Evolutionary conservation across 2,329 filamentous ascomycete genomes (phyloP).

Genomic region (Colletotrichum sp.): DNA sequence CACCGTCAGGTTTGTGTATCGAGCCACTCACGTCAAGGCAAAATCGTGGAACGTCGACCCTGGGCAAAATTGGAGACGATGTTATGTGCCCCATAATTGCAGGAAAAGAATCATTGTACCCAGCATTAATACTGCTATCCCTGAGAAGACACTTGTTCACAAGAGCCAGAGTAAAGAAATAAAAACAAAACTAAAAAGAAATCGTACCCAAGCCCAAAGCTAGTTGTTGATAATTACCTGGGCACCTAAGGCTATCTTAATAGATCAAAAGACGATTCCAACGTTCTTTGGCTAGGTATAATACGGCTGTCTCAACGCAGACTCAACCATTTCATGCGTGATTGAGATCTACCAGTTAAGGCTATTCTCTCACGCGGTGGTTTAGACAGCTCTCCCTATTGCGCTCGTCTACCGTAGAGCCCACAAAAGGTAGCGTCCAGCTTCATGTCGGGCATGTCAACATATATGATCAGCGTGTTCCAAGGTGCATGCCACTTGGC

Average conservation of each 20-base stretch:
- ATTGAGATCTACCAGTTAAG: not conserved
- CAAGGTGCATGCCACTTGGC: not conserved
- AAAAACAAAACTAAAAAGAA: not conserved
- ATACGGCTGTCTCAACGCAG: not conserved
- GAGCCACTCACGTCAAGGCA: not conserved
- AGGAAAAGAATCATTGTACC: not conserved
- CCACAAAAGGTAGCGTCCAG: not conserved
- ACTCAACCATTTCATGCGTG: not conserved
- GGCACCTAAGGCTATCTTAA: not conserved
- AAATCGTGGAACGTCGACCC: not conserved
- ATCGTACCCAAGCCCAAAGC: rapidly evolving
- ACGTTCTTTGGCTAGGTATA: not conserved
- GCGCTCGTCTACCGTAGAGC: not conserved
- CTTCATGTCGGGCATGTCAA: not conserved
- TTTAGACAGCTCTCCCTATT: not conserved
- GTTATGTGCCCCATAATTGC: not conserved
- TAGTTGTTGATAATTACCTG: not conserved
- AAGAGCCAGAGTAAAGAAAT: not conserved
- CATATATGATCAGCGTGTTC: not conserved
- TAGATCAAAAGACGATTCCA: not conserved
- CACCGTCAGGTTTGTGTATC: not conserved
- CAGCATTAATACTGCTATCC: not conserved
- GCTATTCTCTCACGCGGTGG: not conserved
- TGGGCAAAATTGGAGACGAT: not conserved
- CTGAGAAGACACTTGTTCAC: not conserved